Evolutionary conservation across 805 yeast species (phyloP).

Genomic region (Saccharomycopsis sp.): DNA sequence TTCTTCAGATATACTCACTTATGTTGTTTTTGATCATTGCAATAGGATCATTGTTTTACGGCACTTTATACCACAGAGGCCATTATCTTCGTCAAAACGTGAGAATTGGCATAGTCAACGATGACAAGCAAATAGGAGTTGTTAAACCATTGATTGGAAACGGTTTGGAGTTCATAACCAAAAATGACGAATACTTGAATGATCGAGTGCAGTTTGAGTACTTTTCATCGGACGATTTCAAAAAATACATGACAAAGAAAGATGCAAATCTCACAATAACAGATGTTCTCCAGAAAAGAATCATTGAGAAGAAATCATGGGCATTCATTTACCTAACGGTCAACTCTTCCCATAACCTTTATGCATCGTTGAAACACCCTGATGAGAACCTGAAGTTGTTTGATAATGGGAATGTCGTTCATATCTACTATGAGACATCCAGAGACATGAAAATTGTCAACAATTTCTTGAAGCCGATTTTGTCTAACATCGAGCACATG

Average conservation of each 20-base stretch:
- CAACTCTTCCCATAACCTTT: conserved; percentile 34
- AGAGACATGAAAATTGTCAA: conserved; percentile 47
- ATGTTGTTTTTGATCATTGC: conserved; percentile 15
- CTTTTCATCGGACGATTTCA: conserved; percentile 1
- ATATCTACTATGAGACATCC: conserved; percentile 50
- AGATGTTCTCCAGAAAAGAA: background rate
- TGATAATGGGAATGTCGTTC: conserved; percentile 25
- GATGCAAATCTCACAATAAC: background rate
- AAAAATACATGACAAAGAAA: background rate
- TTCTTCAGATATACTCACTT: conserved; percentile 15
- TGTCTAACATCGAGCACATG: conserved; percentile 23
- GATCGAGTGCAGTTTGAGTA: conserved; percentile 10
- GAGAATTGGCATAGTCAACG: conserved; percentile 12
- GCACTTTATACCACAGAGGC: conserved; percentile 11
- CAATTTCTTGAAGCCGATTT: conserved; percentile 36
- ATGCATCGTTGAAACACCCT: conserved; percentile 23
- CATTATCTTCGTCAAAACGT: conserved; percentile 11
- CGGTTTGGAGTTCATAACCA: conserved; percentile 10
- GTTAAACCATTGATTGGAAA: conserved; percentile 15
- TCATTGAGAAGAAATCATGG: conserved; percentile 46
- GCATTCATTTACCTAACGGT: conserved; percentile 44
- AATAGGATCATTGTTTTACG: conserved; percentile 18
- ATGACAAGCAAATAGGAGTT: conserved; percentile 9
- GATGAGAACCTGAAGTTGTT: conserved; percentile 15
- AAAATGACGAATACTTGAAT: conserved; percentile 12